Evolutionary conservation across 2,329 filamentous ascomycete genomes (phyloP).

Genomic region (Ophiocordyceps polyrhachis-furcata): DNA sequence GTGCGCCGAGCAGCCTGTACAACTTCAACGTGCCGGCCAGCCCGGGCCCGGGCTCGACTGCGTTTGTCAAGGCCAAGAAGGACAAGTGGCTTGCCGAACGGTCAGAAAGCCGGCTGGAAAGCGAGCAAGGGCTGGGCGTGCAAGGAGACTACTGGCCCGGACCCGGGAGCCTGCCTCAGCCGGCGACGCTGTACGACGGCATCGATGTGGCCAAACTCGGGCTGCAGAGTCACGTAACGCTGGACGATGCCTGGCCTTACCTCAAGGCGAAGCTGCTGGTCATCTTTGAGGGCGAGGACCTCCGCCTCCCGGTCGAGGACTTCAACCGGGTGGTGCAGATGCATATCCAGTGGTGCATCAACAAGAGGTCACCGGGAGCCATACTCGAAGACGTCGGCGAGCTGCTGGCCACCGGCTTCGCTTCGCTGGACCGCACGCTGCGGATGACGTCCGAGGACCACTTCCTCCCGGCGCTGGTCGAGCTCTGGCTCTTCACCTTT

Average conservation of each 20-base stretch:
- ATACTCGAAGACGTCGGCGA: slow-evolving; percentile 63
- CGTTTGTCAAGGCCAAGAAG: slow-evolving; percentile 69
- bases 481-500: slow-evolving; percentile 88
- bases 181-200: slow-evolving; percentile 30
- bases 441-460: slow-evolving; percentile 64
- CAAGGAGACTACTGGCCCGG: slow-evolving; percentile 35
- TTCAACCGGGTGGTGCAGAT: slow-evolving; percentile 65
- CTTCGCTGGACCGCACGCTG: slow-evolving; percentile 68
- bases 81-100: slow-evolving; percentile 69
- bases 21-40: slow-evolving; percentile 60
- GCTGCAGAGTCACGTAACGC: slow-evolving; percentile 49
- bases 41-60: slow-evolving; percentile 42
- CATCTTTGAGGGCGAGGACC: slow-evolving; percentile 66
- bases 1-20: slow-evolving; percentile 57
- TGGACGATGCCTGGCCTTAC: slow-evolving; percentile 69
- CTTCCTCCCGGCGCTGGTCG: slow-evolving; percentile 76
- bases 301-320: slow-evolving; percentile 65
- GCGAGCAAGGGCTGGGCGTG: slow-evolving; percentile 24
- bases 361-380: slow-evolving; percentile 49
- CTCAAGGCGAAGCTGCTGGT: slow-evolving; percentile 57
- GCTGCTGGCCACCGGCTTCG: slow-evolving; percentile 63
- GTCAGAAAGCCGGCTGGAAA: slow-evolving; percentile 30
- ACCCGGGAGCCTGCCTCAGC: slow-evolving; percentile 28
- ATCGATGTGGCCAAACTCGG: slow-evolving; percentile 34
- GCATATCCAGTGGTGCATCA: slow-evolving; percentile 61